Evolutionary conservation across 2,329 filamentous ascomycete species (phyloP).

Genomic region (Piedraia hortae): DNA sequence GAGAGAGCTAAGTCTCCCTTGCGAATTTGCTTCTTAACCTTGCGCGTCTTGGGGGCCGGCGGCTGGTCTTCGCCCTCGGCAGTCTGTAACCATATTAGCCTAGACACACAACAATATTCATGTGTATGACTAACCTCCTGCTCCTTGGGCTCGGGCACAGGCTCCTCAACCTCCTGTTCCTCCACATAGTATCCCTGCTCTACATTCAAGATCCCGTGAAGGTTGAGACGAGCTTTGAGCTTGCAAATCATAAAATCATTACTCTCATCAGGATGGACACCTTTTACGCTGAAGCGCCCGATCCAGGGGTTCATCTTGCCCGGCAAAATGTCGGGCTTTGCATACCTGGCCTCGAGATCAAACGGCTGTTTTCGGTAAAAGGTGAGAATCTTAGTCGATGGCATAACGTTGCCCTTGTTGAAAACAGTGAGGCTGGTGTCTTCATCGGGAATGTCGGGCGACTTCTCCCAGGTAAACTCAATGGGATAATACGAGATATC

Average conservation of each 20-base stretch:
- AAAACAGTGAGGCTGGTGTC: slow-evolving; percentile 94
- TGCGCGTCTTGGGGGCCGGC: slow-evolving; percentile 50
- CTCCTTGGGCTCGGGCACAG: slow-evolving; percentile 41
- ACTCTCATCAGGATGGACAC: slow-evolving; percentile 73
- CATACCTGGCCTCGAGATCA: slow-evolving; percentile 83
- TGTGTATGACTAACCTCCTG: slow-evolving; percentile 33
- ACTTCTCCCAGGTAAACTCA: slow-evolving; percentile 98
- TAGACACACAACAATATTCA: slow-evolving; percentile 5
- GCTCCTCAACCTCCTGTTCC: slow-evolving; percentile 90
- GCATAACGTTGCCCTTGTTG: slow-evolving; percentile 87
- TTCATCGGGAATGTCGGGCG: slow-evolving; percentile 90
- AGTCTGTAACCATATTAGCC: slow-evolving; percentile 10
- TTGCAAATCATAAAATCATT: slow-evolving; percentile 99
- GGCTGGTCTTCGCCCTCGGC: slow-evolving; percentile 21
- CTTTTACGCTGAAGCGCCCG: slow-evolving; percentile 91
- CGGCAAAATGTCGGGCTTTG: slow-evolving; percentile 60
- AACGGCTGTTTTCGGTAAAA: slow-evolving; percentile 98
- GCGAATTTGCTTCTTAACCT: slow-evolving; percentile 97
- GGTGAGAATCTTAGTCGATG: slow-evolving; percentile 94
- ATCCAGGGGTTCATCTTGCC: slow-evolving; percentile 88
- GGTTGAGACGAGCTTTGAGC: slow-evolving; percentile 86
- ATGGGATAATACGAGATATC: slow-evolving; percentile 96
- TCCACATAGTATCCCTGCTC: slow-evolving; percentile 96
- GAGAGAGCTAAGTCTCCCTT: slow-evolving; percentile 85
- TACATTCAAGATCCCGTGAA: slow-evolving; percentile 86